Evolutionary conservation across 441 rosid genomes (phyloP), one percentile per base, ranked within the genome.

Genomic region (Hura crepitans): DNA sequence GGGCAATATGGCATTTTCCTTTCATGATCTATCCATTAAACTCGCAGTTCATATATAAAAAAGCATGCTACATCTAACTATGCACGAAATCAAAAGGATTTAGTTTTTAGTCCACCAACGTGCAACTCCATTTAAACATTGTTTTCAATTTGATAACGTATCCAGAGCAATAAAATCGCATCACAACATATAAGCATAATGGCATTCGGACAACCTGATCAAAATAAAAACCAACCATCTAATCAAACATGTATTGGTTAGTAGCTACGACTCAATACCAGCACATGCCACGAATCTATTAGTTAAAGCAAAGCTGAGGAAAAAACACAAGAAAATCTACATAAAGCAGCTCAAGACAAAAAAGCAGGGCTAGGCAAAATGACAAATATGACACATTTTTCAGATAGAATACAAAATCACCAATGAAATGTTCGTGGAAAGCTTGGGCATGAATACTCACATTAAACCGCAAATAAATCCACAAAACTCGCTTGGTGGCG

Each of bases 371-470:
- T n/a, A 60, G 11, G 27, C 56, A 51, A 10, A 20, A 51, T 50
- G 25, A 31, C 23, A 61, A n/a, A n/a, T n/a, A n/a, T n/a, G n/a
- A n/a, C n/a, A n/a, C n/a, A n/a, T n/a, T n/a, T n/a, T n/a, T n/a
- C 14, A 60, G 7, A 35, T 33, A 1, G 42, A 37, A 5, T 35
- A 31, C 0, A 27, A 43, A 6, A 18, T 17, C n/a, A 5, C 10
- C 33, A 9, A n/a, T 25, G 10, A 54, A 20, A 68, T 20, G 54
- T 12, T 20, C 31, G 30, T 33, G 15, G 20, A 27, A 17, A 8
- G 64, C 12, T 55, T 18, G 11, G 9, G 30, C 28, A 58, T 6
- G 6, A 30, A 68, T 18, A 56, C 65, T 69, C 63, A 58, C 72
- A 69, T 69, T 45, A 31, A 30, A 45, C 45, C 7, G 5, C 28